Evolutionary conservation across 768 basidiomycete genomes (phyloP), one percentile per base, ranked within the genome.

Genomic region (Gelatoporia subvermispora): DNA sequence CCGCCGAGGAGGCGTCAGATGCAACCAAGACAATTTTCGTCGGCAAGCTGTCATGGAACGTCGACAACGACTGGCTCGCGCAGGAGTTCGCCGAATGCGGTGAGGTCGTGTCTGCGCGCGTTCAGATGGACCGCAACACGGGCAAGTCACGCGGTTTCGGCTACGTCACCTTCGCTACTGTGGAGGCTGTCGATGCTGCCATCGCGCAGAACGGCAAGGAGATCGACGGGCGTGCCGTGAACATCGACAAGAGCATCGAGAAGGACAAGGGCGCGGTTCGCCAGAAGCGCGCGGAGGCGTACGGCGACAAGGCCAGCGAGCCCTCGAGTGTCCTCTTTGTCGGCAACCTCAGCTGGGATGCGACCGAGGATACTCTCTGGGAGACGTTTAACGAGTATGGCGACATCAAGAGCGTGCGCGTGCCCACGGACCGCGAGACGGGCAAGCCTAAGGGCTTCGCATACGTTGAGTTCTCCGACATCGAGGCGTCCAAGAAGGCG

Each of bases 371-470:
- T 63, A 68, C 73, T 13, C 73, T 97, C 28, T 97, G 93, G 92
- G 81, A 88, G 65, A 77, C 82, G 57, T 99, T 98, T 68, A 84
- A 82, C 54, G 91, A 93, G 62, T 85, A 84, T 64, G 91, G 91
- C 49, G 75, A 81, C 37, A 80, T 96, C 53, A 88, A 88, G 72
- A 85, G 73, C 60, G 90, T 97, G 35, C 82, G 93, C 48, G 71
- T 99, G 43, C 93, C 93, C 24, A 96, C 93, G 35, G 93, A 98
- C 67, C 77, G 90, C 56, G 96, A 99, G 43, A 78, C 87, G 7
- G 93, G 93, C 23, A 78, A 75, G 52, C 84, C 90, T 40, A 98
- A 97, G 68, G 96, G 96, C 60, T 98, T 95, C 68, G 96, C 84
- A 18, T 98, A 98, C 68, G 88, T 99, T 62, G 93, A 97, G 68